phyloP scores from a whole-genome alignment of 1,284 basidiomycete species.

The Heterobasidion occidentale region DNA sequence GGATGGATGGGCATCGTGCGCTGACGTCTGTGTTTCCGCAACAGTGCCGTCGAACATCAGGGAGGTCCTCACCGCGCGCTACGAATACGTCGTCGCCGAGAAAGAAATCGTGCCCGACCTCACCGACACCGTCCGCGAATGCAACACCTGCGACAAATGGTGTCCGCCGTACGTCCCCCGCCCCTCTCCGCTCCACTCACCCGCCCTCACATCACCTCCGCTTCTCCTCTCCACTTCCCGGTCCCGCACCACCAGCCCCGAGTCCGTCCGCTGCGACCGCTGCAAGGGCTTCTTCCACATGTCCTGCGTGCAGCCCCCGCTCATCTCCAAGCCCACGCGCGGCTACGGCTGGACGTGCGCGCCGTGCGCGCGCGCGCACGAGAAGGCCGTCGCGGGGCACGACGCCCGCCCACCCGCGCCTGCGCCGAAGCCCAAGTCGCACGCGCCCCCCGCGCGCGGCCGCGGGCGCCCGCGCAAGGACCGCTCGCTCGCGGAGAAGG shows the following conservation, averaged over 20 bases:
- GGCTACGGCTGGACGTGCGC: slow-evolving; percentile 99
- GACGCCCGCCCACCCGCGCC: slow-evolving; percentile 49
- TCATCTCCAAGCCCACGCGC: slow-evolving; percentile 92
- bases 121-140: slow-evolving; percentile 80
- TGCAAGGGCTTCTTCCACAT: slow-evolving; percentile 97
- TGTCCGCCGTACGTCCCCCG: slow-evolving; percentile 63
- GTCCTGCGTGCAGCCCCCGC: slow-evolving; percentile 86
- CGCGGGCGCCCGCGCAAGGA: slow-evolving; percentile 72
- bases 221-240: slow-evolving; percentile 5
- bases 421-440: slow-evolving; percentile 51
- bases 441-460: slow-evolving; percentile 56
- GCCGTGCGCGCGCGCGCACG: slow-evolving; percentile 83
- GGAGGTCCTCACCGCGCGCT: slow-evolving; percentile 70
- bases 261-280: slow-evolving; percentile 89
- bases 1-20: background rate
- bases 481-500: slow-evolving; percentile 55
- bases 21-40: slow-evolving; percentile 1
- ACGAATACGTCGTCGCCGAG: slow-evolving; percentile 94
- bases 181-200: background rate
- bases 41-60: slow-evolving; percentile 77
- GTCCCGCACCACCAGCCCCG: slow-evolving; percentile 44
- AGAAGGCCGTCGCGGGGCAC: slow-evolving; percentile 79
- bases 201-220: background rate
- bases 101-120: slow-evolving; percentile 88
- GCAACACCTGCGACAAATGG: slow-evolving; percentile 84